Conservation (phyloP, 768 basidiomycete species). For the Udeniomyces megalosporus region DNA sequence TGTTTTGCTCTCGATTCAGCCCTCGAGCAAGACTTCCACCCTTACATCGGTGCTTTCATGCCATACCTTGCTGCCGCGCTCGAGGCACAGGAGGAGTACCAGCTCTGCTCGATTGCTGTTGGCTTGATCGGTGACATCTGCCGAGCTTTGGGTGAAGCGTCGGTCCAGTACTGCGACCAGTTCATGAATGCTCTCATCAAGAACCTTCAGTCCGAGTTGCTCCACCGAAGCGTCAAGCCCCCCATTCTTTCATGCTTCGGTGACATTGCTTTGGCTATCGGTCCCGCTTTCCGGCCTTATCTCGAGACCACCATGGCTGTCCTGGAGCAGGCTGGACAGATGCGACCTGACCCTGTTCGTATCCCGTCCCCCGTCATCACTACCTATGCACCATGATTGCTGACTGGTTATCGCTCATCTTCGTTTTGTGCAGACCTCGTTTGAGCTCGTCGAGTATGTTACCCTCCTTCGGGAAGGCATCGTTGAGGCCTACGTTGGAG, state of each 20-base stretch:
- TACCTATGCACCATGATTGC: too few species aligned
- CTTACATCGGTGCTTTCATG: slow-evolving; percentile 71
- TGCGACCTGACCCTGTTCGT: slow-evolving; percentile 71
- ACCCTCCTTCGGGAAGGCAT: slow-evolving; percentile 81
- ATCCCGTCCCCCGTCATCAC: neutral
- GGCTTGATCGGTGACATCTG: slow-evolving; percentile 92
- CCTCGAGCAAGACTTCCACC: slow-evolving; percentile 58
- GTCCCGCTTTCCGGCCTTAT: slow-evolving; percentile 70
- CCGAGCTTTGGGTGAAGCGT: slow-evolving; percentile 76
- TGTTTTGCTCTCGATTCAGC: slow-evolving; percentile 29
- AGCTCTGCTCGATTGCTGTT: slow-evolving; percentile 86
- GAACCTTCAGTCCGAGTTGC: slow-evolving; percentile 73
- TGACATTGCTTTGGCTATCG: slow-evolving; percentile 86
- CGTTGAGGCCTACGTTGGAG: slow-evolving; percentile 88
- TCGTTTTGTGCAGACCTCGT: slow-evolving; percentile 9
- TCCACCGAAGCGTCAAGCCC: slow-evolving; percentile 91
- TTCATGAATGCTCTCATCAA: slow-evolving; percentile 89
- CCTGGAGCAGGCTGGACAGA: slow-evolving; percentile 70
- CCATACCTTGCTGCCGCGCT: slow-evolving; percentile 78
- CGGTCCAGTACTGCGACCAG: slow-evolving; percentile 60
- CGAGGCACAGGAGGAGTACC: slow-evolving; percentile 82
- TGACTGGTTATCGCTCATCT: neutral
- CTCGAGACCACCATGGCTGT: slow-evolving; percentile 81
- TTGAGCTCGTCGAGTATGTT: slow-evolving; percentile 74
- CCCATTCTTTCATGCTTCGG: slow-evolving; percentile 91